A percentile compares a stretch with the other conserved stretches of the same genome.
These are phyloP conservation scores for Solanum stenotomum DNA, from an alignment of 257 asterid species.

Conservation along the genomic window DNA sequence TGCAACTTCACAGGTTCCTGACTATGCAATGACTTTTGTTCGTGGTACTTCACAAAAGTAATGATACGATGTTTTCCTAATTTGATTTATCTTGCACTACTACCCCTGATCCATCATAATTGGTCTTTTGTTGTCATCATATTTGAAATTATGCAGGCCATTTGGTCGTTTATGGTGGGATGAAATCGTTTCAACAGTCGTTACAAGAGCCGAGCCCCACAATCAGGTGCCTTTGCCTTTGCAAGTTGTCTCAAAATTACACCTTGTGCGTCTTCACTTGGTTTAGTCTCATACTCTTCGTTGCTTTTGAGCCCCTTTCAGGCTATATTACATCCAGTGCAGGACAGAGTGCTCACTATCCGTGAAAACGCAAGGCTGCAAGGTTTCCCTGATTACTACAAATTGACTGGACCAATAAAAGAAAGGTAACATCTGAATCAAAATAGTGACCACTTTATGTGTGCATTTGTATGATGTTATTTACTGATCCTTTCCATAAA, in stretches of 20 bases:
- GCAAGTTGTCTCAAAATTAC: not conserved
- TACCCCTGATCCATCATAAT: not conserved
- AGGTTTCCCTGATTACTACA: slow-evolving; percentile 84
- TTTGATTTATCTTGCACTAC: not conserved
- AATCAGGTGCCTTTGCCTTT: slow-evolving; percentile 39
- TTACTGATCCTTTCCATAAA: not conserved
- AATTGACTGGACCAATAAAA: slow-evolving; percentile 61
- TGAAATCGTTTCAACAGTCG: slow-evolving; percentile 79
- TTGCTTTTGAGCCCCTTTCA: not conserved
- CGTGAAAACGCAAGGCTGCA: slow-evolving; percentile 91
- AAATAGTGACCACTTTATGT: not conserved
- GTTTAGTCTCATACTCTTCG: not conserved
- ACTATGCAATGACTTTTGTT: slow-evolving; percentile 62
- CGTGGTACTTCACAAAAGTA: slow-evolving; percentile 67
- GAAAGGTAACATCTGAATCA: slow-evolving; percentile 38
- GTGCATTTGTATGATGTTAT: not conserved
- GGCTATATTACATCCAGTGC: slow-evolving; percentile 60
- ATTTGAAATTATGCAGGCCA: slow-evolving; percentile 39
- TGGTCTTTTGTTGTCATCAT: not conserved
- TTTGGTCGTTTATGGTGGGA: slow-evolving; percentile 96
- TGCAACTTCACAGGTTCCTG: slow-evolving; percentile 52
- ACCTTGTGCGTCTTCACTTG: not conserved
- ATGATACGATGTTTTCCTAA: not conserved
- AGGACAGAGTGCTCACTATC: slow-evolving; percentile 68
- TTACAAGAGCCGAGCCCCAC: slow-evolving; percentile 88